Evolutionary conservation across 2,329 filamentous ascomycete genomes (phyloP), one percentile per base, ranked within the genome.

Genomic region (Cordyceps tenuipes): DNA sequence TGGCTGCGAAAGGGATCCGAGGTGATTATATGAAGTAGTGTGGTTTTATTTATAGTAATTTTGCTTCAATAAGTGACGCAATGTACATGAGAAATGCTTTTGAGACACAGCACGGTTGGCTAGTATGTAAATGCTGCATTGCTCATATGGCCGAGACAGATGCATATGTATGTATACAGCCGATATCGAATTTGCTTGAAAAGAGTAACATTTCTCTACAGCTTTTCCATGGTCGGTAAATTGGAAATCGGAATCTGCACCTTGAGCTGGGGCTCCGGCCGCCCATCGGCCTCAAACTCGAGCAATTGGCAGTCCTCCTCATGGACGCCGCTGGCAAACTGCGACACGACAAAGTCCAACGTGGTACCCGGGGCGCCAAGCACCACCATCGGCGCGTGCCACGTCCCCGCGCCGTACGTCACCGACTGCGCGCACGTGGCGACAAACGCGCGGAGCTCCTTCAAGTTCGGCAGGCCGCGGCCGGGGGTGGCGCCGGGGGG

Each of bases 321-420:
- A 0, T 76, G 82, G 13, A 94, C 87, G 2, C 89, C 91, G 72
- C 95, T 97, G 39, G 86, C 86, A 76, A 89, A 94, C 76, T 97
- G 93, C 65, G 89, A 83, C 2, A 97, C 93, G 5, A 96, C 83
- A 72, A 97, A 97, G 70, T 94, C 90, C 52, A 97, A 78, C 21
- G 85, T 79, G 29, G 76, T 75, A 2, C 75, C 78, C 2, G 67
- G 60, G 2, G 70, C 64, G 0, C 92, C 92, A 53, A 97, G 73
- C 17, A 90, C 91, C 15, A 91, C 89, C 93, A 99, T 97, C 0
- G 94, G 94, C 63, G 93, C 91, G 77, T 99, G 94, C 84, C 93
- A 99, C 58, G 91, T 97, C 5, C 91, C 94, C 1, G 89, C 86
- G 1, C 83, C 91, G 72, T 97, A 99, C 3, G 91, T 97, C 15